Evolutionary conservation across 2,329 filamentous ascomycete genomes (phyloP).

Genomic region (Colletotrichum limetticola): DNA sequence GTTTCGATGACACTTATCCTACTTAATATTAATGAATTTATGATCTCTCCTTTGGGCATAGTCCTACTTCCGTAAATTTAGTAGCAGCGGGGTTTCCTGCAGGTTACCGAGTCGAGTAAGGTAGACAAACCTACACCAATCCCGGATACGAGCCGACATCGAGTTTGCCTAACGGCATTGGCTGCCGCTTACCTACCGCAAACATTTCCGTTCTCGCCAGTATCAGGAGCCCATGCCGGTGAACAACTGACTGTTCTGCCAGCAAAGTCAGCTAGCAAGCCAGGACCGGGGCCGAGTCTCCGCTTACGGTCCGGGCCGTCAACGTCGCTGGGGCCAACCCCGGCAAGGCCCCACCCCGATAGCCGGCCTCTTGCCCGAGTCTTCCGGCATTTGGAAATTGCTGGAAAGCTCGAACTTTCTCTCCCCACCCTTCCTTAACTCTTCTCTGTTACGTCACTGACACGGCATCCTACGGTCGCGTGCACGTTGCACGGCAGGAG

Average conservation of each 20-base stretch:
- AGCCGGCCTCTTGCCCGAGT: constrained; percentile 11
- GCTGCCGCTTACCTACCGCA: constrained; percentile 73
- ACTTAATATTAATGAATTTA: not conserved
- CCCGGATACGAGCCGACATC: constrained; percentile 78
- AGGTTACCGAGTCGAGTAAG: constrained; percentile 66
- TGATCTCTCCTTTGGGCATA: constrained; percentile 83
- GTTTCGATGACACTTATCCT: constrained; percentile 61
- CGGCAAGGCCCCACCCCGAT: not conserved
- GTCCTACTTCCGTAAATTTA: constrained; percentile 85
- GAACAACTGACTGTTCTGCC: constrained; percentile 82
- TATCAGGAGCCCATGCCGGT: constrained; percentile 80
- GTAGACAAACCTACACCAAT: constrained; percentile 68
- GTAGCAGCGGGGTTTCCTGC: constrained; percentile 80
- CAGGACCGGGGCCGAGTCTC: not conserved
- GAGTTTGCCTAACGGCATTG: constrained; percentile 80
- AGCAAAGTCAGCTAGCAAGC: constrained; percentile 36
- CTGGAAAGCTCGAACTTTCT: constrained; percentile 29
- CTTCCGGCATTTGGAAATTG: constrained; percentile 28
- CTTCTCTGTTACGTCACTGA: constrained; percentile 27
- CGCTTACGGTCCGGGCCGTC: not conserved
- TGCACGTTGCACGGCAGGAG: constrained; percentile 5
- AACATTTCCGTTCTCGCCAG: constrained; percentile 85
- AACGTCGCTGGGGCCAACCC: not conserved
- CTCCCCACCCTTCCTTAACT: not conserved
- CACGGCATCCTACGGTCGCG: constrained; percentile 17